Evolutionary conservation across 495 filamentous ascomycete genomes (phyloP), one percentile per base, ranked within the genome.

Genomic region (Parathielavia hyrcaniae): DNA sequence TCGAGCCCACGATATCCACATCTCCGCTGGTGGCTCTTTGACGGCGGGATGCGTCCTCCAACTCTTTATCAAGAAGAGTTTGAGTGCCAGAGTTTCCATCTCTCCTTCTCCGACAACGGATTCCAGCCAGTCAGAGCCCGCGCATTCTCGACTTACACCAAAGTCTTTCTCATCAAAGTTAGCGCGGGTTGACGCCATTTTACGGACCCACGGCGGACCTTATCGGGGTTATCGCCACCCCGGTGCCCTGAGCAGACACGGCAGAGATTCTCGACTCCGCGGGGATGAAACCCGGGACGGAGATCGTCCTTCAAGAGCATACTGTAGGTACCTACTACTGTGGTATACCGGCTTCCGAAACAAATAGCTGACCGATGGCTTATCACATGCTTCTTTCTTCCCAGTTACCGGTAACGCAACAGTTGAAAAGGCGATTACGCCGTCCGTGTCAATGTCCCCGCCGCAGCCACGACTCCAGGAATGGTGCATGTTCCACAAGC

Each of bases 151-250:
- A 59, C 58, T 61, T 65, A 62, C 65, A 68, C 58, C 52, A 44
- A 57, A 50, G 34, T 50, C 48, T 54, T 57, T 57, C 56, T 63
- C 50, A 61, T 60, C 45, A 50, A 22, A 34, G 54, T 59, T 66
- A 66, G 63, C 58, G 60, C 54, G 57, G 53, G 59, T 61, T 69
- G 67, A 69, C 67, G 67, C 67, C 67, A 69, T 69, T 63, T 63
- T 56, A 63, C 61, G 61, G 39, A 56, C 40, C 36, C 51, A 1
- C 22, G 34, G 17, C 4, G 45, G 30, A 14, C 22, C 58, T 59
- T 58, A 53, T 58, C 49, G 20, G 48, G n/a, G 45, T 60, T 57
- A 62, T 62, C 60, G 60, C 45, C 60, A 53, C 60, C 55, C 60
- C 46, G 26, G 3, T 30, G 32, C 60, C 13, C 19, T 49, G 20